Evolutionary conservation across 169 alveolate species (phyloP).

Genomic region (Cryptosporidium meleagridis): DNA sequence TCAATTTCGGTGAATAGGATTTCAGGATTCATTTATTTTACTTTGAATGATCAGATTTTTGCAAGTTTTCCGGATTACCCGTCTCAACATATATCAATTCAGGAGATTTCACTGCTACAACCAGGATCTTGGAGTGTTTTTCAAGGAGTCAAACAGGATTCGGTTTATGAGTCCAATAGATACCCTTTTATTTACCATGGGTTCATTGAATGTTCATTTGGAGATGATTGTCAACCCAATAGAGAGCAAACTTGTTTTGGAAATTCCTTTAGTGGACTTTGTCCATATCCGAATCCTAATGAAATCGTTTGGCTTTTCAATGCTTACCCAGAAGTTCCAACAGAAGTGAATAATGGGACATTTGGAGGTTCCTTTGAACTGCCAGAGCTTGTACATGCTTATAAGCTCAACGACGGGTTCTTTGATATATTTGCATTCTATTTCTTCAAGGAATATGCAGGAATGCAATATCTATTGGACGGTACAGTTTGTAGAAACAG

Average conservation of each 20-base stretch:
- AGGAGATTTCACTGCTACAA: background rate
- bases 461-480: conserved; percentile 19
- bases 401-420: conserved; percentile 47
- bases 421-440: conserved; percentile 33
- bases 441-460: conserved; percentile 55
- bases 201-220: conserved; percentile 49
- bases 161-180: conserved; percentile 12
- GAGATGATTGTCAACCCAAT: background rate
- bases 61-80: conserved; percentile 67
- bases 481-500: conserved; percentile 44
- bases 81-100: conserved; percentile 20
- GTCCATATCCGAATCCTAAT: conserved; percentile 67
- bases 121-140: conserved; percentile 55
- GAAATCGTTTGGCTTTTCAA: conserved; percentile 22
- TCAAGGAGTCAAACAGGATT: conserved; percentile 40
- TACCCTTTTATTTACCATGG: conserved; percentile 68
- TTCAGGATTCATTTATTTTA: conserved; percentile 41
- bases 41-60: conserved; percentile 48
- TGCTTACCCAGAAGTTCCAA: background rate
- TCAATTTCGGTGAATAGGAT: conserved; percentile 54
- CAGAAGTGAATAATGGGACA: conserved; percentile 36
- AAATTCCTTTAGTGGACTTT: conserved; percentile 63
- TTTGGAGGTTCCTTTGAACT: conserved; percentile 22
- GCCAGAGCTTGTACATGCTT: conserved; percentile 54
- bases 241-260: conserved; percentile 3